Evolutionary conservation across 257 asterid species (phyloP).

Genomic region (Capsicum baccatum): DNA sequence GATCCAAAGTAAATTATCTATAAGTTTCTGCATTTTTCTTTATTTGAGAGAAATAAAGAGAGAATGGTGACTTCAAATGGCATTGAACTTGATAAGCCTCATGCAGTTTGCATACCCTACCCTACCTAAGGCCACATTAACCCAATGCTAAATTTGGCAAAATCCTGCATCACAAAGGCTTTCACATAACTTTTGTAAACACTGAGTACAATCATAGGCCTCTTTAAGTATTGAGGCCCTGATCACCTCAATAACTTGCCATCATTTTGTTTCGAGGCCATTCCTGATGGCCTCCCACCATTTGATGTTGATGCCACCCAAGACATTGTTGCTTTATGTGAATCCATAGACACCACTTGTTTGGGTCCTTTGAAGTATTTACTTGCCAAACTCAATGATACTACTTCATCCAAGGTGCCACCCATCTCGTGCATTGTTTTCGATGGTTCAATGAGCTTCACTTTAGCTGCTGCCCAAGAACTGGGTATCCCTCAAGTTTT

Average conservation of each 20-base stretch:
- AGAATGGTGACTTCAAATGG: no score
- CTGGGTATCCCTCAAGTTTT: conserved; percentile 38
- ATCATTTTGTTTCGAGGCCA: conserved; percentile 37
- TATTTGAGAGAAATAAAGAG: no score
- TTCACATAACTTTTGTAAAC: conserved; percentile 33
- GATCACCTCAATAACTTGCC: conserved; percentile 37
- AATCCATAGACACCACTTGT: conserved; percentile 35
- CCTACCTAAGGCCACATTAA: conserved; percentile 48
- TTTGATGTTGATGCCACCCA: conserved; percentile 41
- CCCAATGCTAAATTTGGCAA: conserved; percentile 43
- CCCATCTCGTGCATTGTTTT: conserved; percentile 41
- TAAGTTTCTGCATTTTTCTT: no score
- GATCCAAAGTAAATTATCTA: no score
- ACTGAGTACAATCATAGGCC: conserved; percentile 40
- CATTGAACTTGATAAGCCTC: conserved; percentile 32
- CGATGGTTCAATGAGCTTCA: conserved; percentile 37
- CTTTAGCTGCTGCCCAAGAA: conserved; percentile 39
- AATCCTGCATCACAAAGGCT: conserved; percentile 39
- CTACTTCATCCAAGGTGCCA: conserved; percentile 31
- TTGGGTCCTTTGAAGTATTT: conserved; percentile 35
- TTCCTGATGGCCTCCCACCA: conserved; percentile 46
- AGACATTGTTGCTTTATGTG: conserved; percentile 33
- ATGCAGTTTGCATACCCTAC: conserved; percentile 44
- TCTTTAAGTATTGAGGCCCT: conserved; percentile 39
- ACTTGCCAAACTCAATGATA: conserved; percentile 28